Evolutionary conservation across 2,329 filamentous ascomycete genomes (phyloP).

Genomic region (Ophiostoma quercus): DNA sequence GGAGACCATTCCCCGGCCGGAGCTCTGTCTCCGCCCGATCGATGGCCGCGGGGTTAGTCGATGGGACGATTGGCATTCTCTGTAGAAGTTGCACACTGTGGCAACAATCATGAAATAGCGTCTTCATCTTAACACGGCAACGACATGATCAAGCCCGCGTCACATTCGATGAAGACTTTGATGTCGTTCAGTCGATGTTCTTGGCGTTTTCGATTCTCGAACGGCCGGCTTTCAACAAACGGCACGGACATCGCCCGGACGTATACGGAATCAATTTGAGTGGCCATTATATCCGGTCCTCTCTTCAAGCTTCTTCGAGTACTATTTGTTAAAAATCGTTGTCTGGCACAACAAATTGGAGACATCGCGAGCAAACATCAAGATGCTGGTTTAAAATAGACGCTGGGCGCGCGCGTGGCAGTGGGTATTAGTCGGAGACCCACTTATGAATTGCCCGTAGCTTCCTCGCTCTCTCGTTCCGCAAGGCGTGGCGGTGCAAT

Average conservation of each 20-base stretch:
- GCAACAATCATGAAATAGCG: not conserved
- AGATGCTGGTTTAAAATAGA: not conserved
- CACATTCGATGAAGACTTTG: not conserved
- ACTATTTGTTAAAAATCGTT: not conserved
- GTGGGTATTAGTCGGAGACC: not conserved
- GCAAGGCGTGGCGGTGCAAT: not conserved
- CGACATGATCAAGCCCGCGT: no score
- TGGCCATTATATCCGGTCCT: not conserved
- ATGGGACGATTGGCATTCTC: not conserved
- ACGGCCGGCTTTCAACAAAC: not conserved
- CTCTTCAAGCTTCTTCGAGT: not conserved
- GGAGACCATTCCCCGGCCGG: not conserved
- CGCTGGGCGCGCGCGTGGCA: not conserved
- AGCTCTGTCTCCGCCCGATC: slow-evolving; percentile 3
- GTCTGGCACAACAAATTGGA: not conserved
- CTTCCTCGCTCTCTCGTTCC: not conserved
- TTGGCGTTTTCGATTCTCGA: not conserved
- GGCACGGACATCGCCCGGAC: not conserved
- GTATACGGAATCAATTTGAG: not conserved
- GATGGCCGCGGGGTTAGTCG: not conserved
- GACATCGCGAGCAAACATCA: not conserved
- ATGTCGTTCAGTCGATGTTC: not conserved
- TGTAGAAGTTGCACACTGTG: not conserved
- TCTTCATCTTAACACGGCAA: not conserved
- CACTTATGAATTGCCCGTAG: not conserved